Percentiles rank a stretch among this genome's conserved stretches.
phyloP scores from a whole-genome alignment of 2,329 filamentous ascomycete species.

The Venturia nashicola region DNA sequence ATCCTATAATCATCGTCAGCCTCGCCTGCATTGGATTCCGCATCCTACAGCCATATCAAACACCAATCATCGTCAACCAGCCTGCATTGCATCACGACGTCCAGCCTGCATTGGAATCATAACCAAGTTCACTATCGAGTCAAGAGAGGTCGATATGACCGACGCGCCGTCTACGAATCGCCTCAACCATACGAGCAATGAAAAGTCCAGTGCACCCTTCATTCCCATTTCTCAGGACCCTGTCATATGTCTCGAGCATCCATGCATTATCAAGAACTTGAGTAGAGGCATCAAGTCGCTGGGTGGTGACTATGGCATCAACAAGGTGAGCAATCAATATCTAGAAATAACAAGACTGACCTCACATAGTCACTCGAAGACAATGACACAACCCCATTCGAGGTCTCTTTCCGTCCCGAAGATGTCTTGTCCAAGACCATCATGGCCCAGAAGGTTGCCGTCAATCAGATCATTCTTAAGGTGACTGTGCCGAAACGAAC shows the following conservation, averaged over 20 bases:
- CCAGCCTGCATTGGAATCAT: not conserved
- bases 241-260: conserved; percentile 54
- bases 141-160: not conserved
- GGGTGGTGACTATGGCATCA: conserved; percentile 42
- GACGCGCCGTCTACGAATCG: not conserved
- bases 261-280: conserved; percentile 51
- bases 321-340: conserved; percentile 31
- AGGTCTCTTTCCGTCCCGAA: conserved; percentile 66
- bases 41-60: no score
- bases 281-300: conserved; percentile 52
- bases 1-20: no score
- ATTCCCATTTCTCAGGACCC: conserved; percentile 37
- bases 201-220: conserved; percentile 27
- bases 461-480: conserved; percentile 77
- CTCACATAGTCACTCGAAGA: conserved; percentile 31
- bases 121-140: not conserved
- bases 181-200: not conserved
- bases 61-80: not conserved
- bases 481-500: conserved; percentile 79
- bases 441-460: conserved; percentile 60
- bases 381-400: conserved; percentile 36
- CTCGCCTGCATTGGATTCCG: no score
- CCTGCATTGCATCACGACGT: not conserved
- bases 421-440: conserved; percentile 70
- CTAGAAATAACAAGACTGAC: not conserved